Base-by-base conservation (phyloP, 2,329 filamentous ascomycete species). In the Hymenoscyphus albidus region DNA sequence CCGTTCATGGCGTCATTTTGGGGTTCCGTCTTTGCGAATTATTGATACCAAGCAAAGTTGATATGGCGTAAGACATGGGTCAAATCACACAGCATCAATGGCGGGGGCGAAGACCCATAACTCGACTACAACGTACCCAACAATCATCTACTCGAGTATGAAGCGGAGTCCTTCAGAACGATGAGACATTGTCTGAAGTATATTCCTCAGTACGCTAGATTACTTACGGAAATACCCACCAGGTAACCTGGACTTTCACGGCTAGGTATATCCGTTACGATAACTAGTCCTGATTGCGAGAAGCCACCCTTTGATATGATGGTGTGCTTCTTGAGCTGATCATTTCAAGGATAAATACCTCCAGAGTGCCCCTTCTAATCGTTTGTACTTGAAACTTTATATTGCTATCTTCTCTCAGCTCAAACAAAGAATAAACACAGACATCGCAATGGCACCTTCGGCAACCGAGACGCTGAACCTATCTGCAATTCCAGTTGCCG, bases 381-480 rank as follows among this genome's bases (percentile, higher is more conserved):
- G 10, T 22, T 3, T 7, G 3, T 27, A 7, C 18, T 27, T 51
- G n/a, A 22, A 27, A 16, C 7, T 12, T 22, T 12, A 1, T 3
- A 9, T 51, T 51, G 18, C 18, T 22, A 3, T 6, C 9, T 27
- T 27, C 18, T 3, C n/a, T 51, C 2, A 51, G 44, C n/a, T 22
- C 12, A 51, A 51, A 22, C 12, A 51, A 51, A 22, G 2, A 10
- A 22, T 1, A 51, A 51, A 51, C 5, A 18, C 16, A 16, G 3
- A 27, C 31, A 42, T 44, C 18, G 54, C 16, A 54, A 69, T 70
- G 69, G 66, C 69, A 31, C 69, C 69, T 14, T 68, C 69, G 42
- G 68, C 69, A 38, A 69, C 68, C 39, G 69, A 70, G 61, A 62
- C 48, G 40, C 55, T 39, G 35, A n/a, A 61, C 42, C 39, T 51